Evolutionary conservation across 192 early-diverging fungal species (phyloP).

Genomic region (Backusella mclennaniae): DNA sequence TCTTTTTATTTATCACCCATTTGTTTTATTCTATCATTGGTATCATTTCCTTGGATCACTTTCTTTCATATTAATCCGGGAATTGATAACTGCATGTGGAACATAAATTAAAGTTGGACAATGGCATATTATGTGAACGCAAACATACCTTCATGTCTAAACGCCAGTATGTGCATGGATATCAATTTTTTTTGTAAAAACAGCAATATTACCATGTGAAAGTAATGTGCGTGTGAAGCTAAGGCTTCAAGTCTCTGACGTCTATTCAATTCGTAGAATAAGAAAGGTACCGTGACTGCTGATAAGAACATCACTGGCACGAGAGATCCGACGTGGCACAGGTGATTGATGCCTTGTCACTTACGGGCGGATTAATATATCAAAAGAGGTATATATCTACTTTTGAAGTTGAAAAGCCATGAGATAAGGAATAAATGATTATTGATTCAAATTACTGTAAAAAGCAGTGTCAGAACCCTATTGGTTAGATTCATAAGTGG

Average conservation of each 20-base stretch:
- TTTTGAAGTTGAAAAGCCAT: background rate
- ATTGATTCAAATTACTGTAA: background rate
- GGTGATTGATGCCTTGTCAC: constrained; percentile 3
- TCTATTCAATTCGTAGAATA: background rate
- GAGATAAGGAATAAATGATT: constrained; percentile 2
- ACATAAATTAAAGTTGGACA: background rate
- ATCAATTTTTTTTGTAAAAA: background rate
- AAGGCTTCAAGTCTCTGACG: background rate
- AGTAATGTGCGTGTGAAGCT: constrained; percentile 1
- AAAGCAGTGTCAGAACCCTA: background rate
- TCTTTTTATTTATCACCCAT: background rate
- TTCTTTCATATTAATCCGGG: background rate
- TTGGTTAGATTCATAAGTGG: background rate
- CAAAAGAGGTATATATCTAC: constrained; percentile 4
- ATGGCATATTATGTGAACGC: background rate
- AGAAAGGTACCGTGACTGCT: background rate
- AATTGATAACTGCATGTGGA: background rate
- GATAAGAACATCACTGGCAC: background rate
- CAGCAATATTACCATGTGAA: background rate
- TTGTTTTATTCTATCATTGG: background rate
- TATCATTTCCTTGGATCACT: background rate
- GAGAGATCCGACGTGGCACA: background rate
- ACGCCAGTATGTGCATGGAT: background rate
- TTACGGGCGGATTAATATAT: background rate
- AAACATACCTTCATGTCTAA: background rate